Conservation (phyloP, 2,329 filamentous ascomycete genomes). For the Aspergillus eucalypticola region DNA sequence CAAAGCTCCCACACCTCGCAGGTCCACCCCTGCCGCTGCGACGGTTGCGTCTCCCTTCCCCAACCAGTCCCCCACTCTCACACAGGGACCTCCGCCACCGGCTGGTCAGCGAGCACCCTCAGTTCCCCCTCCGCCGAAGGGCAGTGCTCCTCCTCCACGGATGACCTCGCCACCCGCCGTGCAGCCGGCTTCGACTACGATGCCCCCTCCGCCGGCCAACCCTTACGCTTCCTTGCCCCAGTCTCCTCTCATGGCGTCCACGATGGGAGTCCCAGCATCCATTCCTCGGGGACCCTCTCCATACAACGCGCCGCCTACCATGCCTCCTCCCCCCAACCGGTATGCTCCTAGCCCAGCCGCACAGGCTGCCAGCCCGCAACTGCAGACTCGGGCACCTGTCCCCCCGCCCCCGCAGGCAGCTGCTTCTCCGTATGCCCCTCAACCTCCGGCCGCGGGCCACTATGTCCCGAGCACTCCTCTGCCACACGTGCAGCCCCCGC, state of each 20-base stretch:
- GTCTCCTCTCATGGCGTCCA: slow-evolving; percentile 42
- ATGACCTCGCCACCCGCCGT: slow-evolving; percentile 69
- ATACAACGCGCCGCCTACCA: slow-evolving; percentile 76
- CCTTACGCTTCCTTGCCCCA: slow-evolving; percentile 42
- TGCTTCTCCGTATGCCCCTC: slow-evolving; percentile 61
- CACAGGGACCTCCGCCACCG: slow-evolving; percentile 53
- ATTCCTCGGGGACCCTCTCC: slow-evolving; percentile 76
- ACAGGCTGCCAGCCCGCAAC: slow-evolving; percentile 52
- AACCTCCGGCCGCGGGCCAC: slow-evolving; percentile 43
- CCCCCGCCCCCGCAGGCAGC: slow-evolving; percentile 49
- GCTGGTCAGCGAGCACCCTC: slow-evolving; percentile 65
- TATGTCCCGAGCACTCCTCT: slow-evolving; percentile 52
- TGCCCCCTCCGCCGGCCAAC: slow-evolving; percentile 54
- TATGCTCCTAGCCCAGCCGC: slow-evolving; percentile 70
- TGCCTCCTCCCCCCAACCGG: slow-evolving; percentile 68
- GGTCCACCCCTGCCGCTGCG: slow-evolving; percentile 67
- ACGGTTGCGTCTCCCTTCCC: slow-evolving; percentile 73
- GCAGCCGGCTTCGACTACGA: slow-evolving; percentile 58
- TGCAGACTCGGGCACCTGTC: slow-evolving; percentile 49
- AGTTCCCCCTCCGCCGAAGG: slow-evolving; percentile 82
- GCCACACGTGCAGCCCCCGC: slow-evolving; percentile 32
- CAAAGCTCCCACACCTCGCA: slow-evolving; percentile 70
- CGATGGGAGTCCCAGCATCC: slow-evolving; percentile 48
- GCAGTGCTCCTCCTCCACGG: slow-evolving; percentile 63
- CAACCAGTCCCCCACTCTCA: slow-evolving; percentile 56